Conservation (phyloP, 306 rosid genomes). For the Pyrus betulifolia region DNA sequence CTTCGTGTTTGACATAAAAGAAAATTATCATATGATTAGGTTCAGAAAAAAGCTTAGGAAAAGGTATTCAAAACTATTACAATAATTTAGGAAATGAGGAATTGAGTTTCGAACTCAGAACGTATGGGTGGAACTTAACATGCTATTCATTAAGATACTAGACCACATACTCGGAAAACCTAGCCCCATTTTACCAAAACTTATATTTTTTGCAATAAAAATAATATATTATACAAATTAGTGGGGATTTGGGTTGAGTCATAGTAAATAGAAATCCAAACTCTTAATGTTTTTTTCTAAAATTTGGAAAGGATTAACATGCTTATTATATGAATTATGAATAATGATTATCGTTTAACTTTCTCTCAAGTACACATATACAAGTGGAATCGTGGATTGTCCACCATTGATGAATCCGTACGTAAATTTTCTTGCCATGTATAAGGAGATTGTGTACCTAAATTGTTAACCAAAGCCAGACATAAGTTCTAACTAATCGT, state of each 20-base stretch:
- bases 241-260: too few species aligned
- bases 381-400: neutral
- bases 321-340: neutral
- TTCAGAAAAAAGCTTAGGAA: too few species aligned
- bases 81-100: accelerated
- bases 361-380: neutral
- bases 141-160: too few species aligned
- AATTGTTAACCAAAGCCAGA: neutral
- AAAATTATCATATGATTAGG: neutral
- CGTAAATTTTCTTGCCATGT: too few species aligned
- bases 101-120: too few species aligned
- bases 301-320: neutral
- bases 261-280: neutral
- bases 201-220: too few species aligned
- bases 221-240: too few species aligned
- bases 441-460: neutral
- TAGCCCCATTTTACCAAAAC: neutral
- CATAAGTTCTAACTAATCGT: neutral
- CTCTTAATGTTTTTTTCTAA: neutral
- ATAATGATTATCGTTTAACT: neutral
- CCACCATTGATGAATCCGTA: neutral
- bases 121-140: too few species aligned
- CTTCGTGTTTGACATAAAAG: neutral
- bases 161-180: neutral
- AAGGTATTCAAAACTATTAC: too few species aligned